Conservation (phyloP, 805 yeast genomes). For the Candida ipomoeae region DNA sequence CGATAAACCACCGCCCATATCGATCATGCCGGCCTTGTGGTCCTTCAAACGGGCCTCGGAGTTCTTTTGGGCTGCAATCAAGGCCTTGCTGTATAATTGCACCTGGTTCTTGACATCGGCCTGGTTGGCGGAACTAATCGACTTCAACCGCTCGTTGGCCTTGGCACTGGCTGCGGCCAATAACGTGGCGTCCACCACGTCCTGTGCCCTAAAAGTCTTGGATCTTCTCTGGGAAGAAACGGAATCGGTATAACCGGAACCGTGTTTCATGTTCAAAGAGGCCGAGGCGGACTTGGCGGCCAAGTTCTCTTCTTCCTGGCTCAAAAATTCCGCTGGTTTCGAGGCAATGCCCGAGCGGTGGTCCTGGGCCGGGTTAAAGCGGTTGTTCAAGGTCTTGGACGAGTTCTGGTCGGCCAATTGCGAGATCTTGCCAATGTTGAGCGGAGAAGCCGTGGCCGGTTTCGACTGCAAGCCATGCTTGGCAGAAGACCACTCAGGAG, state of each 20-base stretch:
- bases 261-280: constrained; percentile 45
- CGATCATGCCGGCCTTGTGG: constrained; percentile 52
- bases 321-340: constrained; percentile 28
- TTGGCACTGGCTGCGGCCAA: constrained; percentile 46
- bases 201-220: constrained; percentile 36
- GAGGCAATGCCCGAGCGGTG: constrained; percentile 36
- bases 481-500: constrained; percentile 35
- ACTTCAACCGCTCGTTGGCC: constrained; percentile 41
- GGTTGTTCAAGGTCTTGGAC: constrained; percentile 33
- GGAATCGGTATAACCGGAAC: constrained; percentile 24
- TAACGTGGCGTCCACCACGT: constrained; percentile 44
- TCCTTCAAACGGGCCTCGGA: constrained; percentile 49
- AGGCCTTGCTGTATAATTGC: constrained; percentile 66
- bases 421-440: constrained; percentile 34
- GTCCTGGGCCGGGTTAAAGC: constrained; percentile 41
- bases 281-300: constrained; percentile 60
- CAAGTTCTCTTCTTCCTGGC: constrained; percentile 40
- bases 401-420: constrained; percentile 37
- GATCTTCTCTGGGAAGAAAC: constrained; percentile 27
- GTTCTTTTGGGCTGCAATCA: constrained; percentile 69
- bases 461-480: constrained; percentile 36
- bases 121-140: constrained; percentile 25
- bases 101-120: constrained; percentile 41
- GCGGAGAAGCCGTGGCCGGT: constrained; percentile 16
- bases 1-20: constrained; percentile 85